phyloP scores from a whole-genome alignment of 1,284 basidiomycete genomes.

The Cryptococcus hybrid region DNA sequence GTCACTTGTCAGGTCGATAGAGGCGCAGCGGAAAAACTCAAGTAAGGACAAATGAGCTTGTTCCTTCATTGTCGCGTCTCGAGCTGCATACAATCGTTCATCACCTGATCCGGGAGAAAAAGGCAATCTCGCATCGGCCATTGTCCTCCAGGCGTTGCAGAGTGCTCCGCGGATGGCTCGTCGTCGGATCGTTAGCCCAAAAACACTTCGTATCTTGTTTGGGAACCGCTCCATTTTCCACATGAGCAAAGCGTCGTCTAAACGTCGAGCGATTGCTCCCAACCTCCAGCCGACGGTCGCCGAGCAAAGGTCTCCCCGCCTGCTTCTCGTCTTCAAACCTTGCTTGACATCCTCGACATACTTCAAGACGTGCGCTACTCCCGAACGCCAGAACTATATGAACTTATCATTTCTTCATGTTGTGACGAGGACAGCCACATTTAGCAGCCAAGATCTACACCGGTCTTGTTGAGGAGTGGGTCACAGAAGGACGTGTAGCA shows the following conservation, averaged over 20 bases:
- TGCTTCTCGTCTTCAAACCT: conserved; percentile 1
- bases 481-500: conserved; percentile 47
- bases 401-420: conserved; percentile 25
- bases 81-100: conserved; percentile 29
- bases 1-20: neutral
- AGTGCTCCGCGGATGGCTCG: conserved; percentile 4
- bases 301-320: conserved; percentile 12
- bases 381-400: conserved; percentile 32
- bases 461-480: conserved; percentile 50
- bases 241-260: neutral
- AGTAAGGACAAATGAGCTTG: neutral
- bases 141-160: conserved; percentile 7
- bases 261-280: neutral
- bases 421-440: conserved; percentile 28
- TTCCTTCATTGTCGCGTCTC: conserved; percentile 17
- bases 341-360: conserved; percentile 24
- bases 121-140: conserved; percentile 11
- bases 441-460: conserved; percentile 46
- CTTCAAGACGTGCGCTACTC: conserved; percentile 33
- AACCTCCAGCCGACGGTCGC: conserved; percentile 15
- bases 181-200: conserved; percentile 2
- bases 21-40: neutral
- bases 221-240: conserved; percentile 4
- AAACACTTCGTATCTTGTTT: conserved; percentile 8
- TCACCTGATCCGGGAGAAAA: conserved; percentile 24